phyloP scores from a whole-genome alignment of 345 rosid genomes.

The Erodium maritimum region DNA sequence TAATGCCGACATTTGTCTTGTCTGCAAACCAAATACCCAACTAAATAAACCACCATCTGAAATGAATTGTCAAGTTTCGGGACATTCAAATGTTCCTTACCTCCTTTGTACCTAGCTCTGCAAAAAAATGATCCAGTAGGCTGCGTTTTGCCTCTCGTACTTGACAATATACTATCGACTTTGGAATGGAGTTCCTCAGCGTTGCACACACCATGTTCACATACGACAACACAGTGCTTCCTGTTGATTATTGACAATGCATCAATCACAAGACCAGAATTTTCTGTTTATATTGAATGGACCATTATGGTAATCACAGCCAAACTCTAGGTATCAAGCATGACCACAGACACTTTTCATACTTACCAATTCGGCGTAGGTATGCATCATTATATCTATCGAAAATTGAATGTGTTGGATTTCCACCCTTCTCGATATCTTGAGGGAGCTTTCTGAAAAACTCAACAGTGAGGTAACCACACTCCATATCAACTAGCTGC shows the following conservation, averaged over 20 bases:
- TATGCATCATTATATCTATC: constrained; percentile 84
- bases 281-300: too few species aligned
- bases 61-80: background rate
- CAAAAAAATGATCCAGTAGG: constrained; percentile 74
- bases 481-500: constrained; percentile 91
- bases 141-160: constrained; percentile 90
- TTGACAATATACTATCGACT: constrained; percentile 88
- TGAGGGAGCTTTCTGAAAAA: constrained; percentile 96
- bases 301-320: too few species aligned
- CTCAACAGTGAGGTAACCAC: constrained; percentile 79
- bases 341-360: background rate
- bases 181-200: constrained; percentile 76
- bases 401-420: constrained; percentile 80
- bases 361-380: constrained; percentile 70
- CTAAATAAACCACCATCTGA: background rate
- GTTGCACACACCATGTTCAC: constrained; percentile 77
- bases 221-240: constrained; percentile 58
- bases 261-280: background rate
- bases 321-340: too few species aligned
- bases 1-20: constrained; percentile 41
- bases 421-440: constrained; percentile 91
- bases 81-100: constrained; percentile 17
- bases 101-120: constrained; percentile 81
- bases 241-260: constrained; percentile 11
- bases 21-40: constrained; percentile 22